Evolutionary conservation across 371 early-diverging fungal genomes (phyloP).

Genomic region (Lichtheimia hyalospora): DNA sequence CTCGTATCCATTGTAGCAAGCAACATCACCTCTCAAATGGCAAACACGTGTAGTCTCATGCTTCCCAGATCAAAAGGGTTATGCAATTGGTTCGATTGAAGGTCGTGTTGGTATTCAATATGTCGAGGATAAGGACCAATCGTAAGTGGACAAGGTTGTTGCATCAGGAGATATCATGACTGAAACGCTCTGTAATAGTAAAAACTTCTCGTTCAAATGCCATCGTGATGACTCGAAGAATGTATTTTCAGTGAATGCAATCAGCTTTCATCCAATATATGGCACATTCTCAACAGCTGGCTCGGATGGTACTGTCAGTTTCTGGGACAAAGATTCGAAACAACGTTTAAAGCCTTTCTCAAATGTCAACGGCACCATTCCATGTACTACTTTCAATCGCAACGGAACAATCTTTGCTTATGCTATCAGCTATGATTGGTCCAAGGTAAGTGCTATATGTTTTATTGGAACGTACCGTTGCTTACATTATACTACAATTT

Average conservation of each 20-base stretch:
- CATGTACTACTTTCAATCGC: slow-evolving; percentile 81
- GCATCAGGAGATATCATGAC: not conserved
- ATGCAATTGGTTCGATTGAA: slow-evolving; percentile 90
- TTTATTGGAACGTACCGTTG: not conserved
- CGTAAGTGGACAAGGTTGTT: slow-evolving; percentile 42
- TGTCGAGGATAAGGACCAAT: slow-evolving; percentile 76
- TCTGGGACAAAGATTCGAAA: slow-evolving; percentile 96
- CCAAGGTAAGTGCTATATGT: slow-evolving; percentile 65
- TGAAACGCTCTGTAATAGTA: slow-evolving; percentile 33
- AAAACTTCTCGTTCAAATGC: slow-evolving; percentile 93
- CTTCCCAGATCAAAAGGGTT: slow-evolving; percentile 80
- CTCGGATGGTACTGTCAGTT: slow-evolving; percentile 87
- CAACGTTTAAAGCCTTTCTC: slow-evolving; percentile 77
- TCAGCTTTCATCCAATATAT: slow-evolving; percentile 83
- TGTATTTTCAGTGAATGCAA: slow-evolving; percentile 82
- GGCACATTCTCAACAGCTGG: slow-evolving; percentile 94
- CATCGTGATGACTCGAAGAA: slow-evolving; percentile 79
- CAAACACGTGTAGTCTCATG: slow-evolving; percentile 83
- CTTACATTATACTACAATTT: not conserved
- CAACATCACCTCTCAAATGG: slow-evolving; percentile 82
- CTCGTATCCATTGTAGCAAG: slow-evolving; percentile 35
- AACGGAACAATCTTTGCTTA: slow-evolving; percentile 94
- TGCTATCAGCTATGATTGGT: slow-evolving; percentile 96
- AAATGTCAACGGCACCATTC: slow-evolving; percentile 67
- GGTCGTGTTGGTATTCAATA: slow-evolving; percentile 93